phyloP scores from a whole-genome alignment of 164 flowering plant genomes.

The Vitis amurensis region DNA sequence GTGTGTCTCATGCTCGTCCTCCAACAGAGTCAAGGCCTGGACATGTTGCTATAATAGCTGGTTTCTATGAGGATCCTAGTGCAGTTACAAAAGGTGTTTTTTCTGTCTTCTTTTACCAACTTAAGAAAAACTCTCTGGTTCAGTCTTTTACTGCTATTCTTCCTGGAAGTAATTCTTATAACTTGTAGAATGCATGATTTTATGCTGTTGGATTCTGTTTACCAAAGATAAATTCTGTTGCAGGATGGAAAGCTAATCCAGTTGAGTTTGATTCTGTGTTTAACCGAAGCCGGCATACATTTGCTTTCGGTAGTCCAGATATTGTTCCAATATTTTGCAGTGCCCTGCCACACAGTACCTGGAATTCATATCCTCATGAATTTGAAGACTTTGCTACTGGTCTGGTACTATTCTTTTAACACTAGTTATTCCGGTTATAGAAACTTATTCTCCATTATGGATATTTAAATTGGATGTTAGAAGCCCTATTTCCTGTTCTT shows the following conservation, averaged over 20 bases:
- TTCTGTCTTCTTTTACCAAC: slow-evolving; percentile 5
- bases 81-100: slow-evolving; percentile 90
- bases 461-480: neutral
- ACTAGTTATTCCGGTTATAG: neutral
- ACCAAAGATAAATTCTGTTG: slow-evolving; percentile 14
- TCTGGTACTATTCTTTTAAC: slow-evolving; percentile 24
- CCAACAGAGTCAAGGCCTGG: slow-evolving; percentile 99
- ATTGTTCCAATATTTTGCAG: slow-evolving; percentile 94
- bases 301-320: slow-evolving; percentile 96
- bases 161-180: neutral
- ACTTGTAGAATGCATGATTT: neutral
- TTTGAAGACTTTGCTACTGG: slow-evolving; percentile 97
- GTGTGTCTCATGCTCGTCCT: slow-evolving; percentile 98
- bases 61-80: slow-evolving; percentile 97
- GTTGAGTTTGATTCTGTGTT: slow-evolving; percentile 98
- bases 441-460: neutral
- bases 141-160: neutral
- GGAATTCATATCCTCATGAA: slow-evolving; percentile 86
- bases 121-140: neutral
- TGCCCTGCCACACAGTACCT: slow-evolving; percentile 85
- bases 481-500: neutral
- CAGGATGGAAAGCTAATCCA: slow-evolving; percentile 99
- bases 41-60: slow-evolving; percentile 93
- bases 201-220: neutral
- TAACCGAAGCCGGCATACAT: slow-evolving; percentile 75